A percentile compares a stretch with the other conserved stretches of the same genome.
Conservation (phyloP, 768 basidiomycete species). For the Cyclocybe cylindracea region DNA sequence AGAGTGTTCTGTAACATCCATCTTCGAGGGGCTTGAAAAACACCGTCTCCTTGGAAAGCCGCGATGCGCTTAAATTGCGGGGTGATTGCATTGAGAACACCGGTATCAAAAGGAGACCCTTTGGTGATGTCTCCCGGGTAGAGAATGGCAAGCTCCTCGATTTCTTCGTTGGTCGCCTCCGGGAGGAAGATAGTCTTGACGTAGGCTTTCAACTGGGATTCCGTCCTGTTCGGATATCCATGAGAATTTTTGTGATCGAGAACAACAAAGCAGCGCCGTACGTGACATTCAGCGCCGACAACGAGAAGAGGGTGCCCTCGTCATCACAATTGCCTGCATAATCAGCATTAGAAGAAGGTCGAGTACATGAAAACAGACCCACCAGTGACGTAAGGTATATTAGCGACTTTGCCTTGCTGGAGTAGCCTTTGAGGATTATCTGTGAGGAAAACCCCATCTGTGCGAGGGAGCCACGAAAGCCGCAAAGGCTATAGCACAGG, state of each 20-base stretch:
- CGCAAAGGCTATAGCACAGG: slow-evolving; percentile 34
- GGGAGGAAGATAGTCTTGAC: slow-evolving; percentile 28
- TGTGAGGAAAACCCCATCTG: slow-evolving; percentile 51
- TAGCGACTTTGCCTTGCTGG: slow-evolving; percentile 42
- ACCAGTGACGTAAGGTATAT: slow-evolving; percentile 52
- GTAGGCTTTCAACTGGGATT: slow-evolving; percentile 15
- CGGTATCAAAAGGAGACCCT: slow-evolving; percentile 54
- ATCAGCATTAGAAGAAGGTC: neutral
- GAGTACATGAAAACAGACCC: neutral
- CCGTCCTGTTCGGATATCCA: slow-evolving; percentile 5
- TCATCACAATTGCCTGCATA: slow-evolving; percentile 54
- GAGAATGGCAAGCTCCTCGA: slow-evolving; percentile 23
- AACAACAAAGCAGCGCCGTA: slow-evolving; percentile 13
- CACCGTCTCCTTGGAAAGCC: slow-evolving; percentile 42
- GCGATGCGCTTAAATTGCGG: slow-evolving; percentile 47
- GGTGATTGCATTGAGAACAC: slow-evolving; percentile 36
- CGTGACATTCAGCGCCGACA: slow-evolving; percentile 30
- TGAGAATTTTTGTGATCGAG: neutral
- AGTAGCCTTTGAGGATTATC: slow-evolving; percentile 45
- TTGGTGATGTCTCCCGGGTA: slow-evolving; percentile 37
- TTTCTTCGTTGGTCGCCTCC: slow-evolving; percentile 19
- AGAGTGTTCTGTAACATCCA: slow-evolving; percentile 39
- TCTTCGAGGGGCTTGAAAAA: slow-evolving; percentile 45
- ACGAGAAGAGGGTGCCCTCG: slow-evolving; percentile 56
- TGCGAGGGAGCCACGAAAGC: slow-evolving; percentile 49